Base-by-base conservation (phyloP, 2,329 filamentous ascomycete genomes). In the Diaporthe citri region DNA sequence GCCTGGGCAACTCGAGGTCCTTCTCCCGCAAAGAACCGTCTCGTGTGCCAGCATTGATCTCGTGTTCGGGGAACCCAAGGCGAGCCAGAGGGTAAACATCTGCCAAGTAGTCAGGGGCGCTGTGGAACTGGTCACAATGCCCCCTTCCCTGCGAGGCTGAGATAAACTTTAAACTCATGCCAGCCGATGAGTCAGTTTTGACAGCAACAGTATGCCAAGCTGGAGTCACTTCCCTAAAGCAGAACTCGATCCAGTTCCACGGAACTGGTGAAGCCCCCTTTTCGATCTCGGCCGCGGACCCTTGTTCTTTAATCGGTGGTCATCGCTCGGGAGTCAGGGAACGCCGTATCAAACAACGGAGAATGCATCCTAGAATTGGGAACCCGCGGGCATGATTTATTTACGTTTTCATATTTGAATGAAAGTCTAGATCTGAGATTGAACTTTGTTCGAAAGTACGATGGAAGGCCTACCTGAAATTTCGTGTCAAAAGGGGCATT, bases 111-210 rank as follows among this genome's bases (percentile, higher is more conserved):
- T 43, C 62, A 67, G 62, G 62, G 62, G 43, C 43, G 1, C 12
- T n/a, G 43, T 51, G 43, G 62, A 67, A 8, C 43, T 36, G 20
- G 1, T 15, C 20, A 67, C 8, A 9, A 39, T 36, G 31, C 3
- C 12, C 20, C 10, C 43, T 10, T 67, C 62, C 43, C 17, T 67
- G 62, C 62, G 62, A 67, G 62, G 62, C 62, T 67, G 62, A 67
- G 12, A 36, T 67, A 67, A 51, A 67, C 62, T 51, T 51, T 67
- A 36, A 36, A 52, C 31, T 67, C 28, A 4, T 67, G 43, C 12
- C 31, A 36, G 36, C 15, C 7, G 43, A 36, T 67, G 43, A 51
- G 62, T 67, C 62, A 67, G 62, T 36, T 67, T 51, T 67, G 28
- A 51, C 62, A 36, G 20, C 31, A 51, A 51, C 13, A 66, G 10